Conservation (phyloP, 257 asterid species). For the Nicotiana knightiana region DNA sequence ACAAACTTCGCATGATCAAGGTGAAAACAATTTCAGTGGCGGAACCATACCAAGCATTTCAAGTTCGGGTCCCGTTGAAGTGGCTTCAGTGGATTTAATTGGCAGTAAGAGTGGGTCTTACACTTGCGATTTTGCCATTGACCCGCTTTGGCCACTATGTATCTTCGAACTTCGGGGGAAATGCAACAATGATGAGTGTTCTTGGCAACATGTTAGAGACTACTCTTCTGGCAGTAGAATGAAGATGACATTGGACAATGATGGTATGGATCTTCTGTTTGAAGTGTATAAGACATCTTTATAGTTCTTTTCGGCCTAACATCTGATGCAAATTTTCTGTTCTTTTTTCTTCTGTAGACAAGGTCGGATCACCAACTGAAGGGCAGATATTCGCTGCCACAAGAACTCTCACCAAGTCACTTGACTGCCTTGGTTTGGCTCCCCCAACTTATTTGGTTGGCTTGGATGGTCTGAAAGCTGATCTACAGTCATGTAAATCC, state of each 20-base stretch:
- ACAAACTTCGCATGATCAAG: slow-evolving; percentile 11
- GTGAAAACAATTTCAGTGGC: slow-evolving; percentile 7
- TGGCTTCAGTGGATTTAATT: slow-evolving; percentile 11
- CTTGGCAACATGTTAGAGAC: slow-evolving; percentile 41
- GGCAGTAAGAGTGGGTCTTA: slow-evolving; percentile 31
- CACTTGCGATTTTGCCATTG: slow-evolving; percentile 30
- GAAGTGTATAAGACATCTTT: background rate
- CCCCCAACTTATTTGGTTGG: slow-evolving; percentile 39
- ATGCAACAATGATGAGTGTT: slow-evolving; percentile 46
- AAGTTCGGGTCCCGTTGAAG: slow-evolving; percentile 10
- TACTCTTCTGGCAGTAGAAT: slow-evolving; percentile 14
- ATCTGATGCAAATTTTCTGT: background rate
- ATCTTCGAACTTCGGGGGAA: slow-evolving; percentile 50
- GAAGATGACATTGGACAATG: slow-evolving; percentile 1
- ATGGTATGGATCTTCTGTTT: slow-evolving; percentile 16
- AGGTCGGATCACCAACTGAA: slow-evolving; percentile 15
- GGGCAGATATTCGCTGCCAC: slow-evolving; percentile 8
- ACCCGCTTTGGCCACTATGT: slow-evolving; percentile 48
- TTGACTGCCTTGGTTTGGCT: slow-evolving; percentile 17
- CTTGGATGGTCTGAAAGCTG: slow-evolving; percentile 31
- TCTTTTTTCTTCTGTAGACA: slow-evolving; percentile 18
- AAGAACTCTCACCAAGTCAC: slow-evolving; percentile 18
- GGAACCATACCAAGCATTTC: background rate
- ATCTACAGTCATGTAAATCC: slow-evolving; percentile 21
- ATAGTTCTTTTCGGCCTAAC: background rate